These are phyloP conservation scores for Dissophora globulifera DNA, from an alignment of 192 early-diverging fungal genomes.

Conservation along the genomic window DNA sequence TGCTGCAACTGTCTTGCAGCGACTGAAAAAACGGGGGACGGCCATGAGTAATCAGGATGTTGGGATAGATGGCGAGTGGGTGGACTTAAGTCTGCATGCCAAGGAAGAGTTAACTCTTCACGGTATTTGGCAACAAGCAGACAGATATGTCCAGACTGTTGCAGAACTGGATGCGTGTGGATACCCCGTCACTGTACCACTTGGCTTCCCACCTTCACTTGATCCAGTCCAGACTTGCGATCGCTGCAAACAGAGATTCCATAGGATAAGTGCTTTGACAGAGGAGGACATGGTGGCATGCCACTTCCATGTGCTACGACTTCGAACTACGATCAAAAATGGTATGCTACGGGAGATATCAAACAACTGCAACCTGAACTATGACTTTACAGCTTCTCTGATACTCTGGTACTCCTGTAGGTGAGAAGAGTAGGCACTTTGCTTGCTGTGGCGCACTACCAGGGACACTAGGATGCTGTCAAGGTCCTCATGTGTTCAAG, in stretches of 20 bases:
- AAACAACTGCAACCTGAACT: too few species aligned
- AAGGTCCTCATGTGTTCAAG: conserved; percentile 77
- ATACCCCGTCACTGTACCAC: conserved; percentile 53
- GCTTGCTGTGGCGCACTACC: conserved; percentile 59
- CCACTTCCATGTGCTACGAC: conserved; percentile 57
- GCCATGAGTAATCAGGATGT: conserved; percentile 59
- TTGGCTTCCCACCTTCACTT: background rate
- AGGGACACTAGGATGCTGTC: conserved; percentile 59
- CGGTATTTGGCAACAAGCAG: conserved; percentile 15
- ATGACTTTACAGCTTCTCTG: too few species aligned
- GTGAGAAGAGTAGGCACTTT: conserved; percentile 52
- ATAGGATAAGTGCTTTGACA: conserved; percentile 52
- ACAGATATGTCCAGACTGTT: conserved; percentile 26
- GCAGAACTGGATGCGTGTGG: conserved; percentile 47
- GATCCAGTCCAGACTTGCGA: conserved; percentile 51
- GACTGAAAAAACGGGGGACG: conserved; percentile 65
- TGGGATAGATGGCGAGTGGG: conserved; percentile 74
- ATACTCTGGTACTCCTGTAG: too few species aligned
- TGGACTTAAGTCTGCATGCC: conserved; percentile 19
- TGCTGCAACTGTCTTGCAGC: conserved; percentile 57
- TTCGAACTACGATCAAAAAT: conserved; percentile 12
- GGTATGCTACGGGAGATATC: too few species aligned
- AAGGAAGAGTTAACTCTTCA: conserved; percentile 2
- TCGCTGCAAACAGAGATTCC: conserved; percentile 60
- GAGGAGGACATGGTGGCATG: conserved; percentile 55